Conservation (phyloP, 352 stramenopile species). For the Phytophthora fragariaefolia region DNA sequence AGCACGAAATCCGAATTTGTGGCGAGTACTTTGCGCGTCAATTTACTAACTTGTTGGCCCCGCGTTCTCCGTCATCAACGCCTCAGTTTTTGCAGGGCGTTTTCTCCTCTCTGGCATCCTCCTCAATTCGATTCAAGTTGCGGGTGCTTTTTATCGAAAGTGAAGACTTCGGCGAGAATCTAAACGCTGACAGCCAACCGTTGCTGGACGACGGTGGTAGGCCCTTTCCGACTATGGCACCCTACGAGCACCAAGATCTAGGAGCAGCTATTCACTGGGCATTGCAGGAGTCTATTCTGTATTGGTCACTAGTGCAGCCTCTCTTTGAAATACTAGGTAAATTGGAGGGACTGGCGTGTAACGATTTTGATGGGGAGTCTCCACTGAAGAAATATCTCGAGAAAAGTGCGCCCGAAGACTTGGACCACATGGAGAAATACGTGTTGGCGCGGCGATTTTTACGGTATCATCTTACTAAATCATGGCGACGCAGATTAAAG, state of each 20-base stretch:
- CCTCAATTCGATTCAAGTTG: slow-evolving; percentile 63
- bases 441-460: slow-evolving; percentile 62
- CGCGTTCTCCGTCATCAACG: slow-evolving; percentile 1
- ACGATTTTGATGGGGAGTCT: slow-evolving; percentile 9
- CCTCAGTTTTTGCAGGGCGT: slow-evolving; percentile 52
- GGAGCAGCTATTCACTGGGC: slow-evolving; percentile 78
- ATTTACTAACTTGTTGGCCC: slow-evolving; percentile 46
- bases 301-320: slow-evolving; percentile 38
- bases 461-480: slow-evolving; percentile 49
- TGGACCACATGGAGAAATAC: slow-evolving; percentile 62
- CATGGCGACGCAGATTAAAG: slow-evolving; percentile 22
- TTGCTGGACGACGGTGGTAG: slow-evolving; percentile 32
- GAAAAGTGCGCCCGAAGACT: slow-evolving; percentile 42
- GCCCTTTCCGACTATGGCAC: slow-evolving; percentile 39
- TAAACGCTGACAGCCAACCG: slow-evolving; percentile 13
- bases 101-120: slow-evolving; percentile 64
- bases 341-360: background rate
- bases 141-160: slow-evolving; percentile 72
- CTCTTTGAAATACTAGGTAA: slow-evolving; percentile 29
- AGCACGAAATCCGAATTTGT: slow-evolving; percentile 51
- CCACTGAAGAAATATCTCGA: slow-evolving; percentile 17
- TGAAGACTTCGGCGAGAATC: slow-evolving; percentile 39
- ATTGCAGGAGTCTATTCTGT: slow-evolving; percentile 61
- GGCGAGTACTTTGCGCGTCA: slow-evolving; percentile 55
- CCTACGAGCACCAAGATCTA: slow-evolving; percentile 78